Evolutionary conservation across 768 basidiomycete genomes (phyloP), one percentile per base, ranked within the genome.

Genomic region (Calocybe indica): DNA sequence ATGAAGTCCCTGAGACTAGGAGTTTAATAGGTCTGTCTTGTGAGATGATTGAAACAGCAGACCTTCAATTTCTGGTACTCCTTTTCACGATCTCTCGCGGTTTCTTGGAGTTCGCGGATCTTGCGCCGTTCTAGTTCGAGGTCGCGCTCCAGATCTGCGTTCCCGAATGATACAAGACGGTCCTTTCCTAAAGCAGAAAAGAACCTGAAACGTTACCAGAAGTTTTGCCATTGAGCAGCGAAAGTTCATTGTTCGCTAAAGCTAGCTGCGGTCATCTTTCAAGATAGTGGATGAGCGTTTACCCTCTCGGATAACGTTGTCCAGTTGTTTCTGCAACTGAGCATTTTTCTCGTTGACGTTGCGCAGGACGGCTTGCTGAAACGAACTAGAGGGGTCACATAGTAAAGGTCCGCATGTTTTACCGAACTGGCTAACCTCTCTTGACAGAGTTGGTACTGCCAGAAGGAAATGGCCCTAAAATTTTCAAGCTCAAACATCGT

Each of bases 31-130:
- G 36, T 22, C 6, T 31, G 45, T 34, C 29, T n/a, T 39, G 7
- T 29, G 40, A 34, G 38, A 44, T 7, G 44, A 45, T 29, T 45
- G 39, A 28, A 6, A 33, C 31, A 46, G 29, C 44, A 30, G 29
- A 80, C 90, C 74, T 92, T 92, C 36, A 92, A 76, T 59, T 88
- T 91, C 47, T 87, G 85, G 58, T 92, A 92, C 57, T 92, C 91
- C 57, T 85, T 90, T 52, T 92, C 90, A 55, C 82, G 75, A 57
- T 91, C 88, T 55, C 81, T 76, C 2, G 83, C 73, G 1, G 77
- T 67, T 34, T 92, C 88, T 56, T 89, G 86, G 28, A 88, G 61
- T 15, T 90, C 88, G 6, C 81, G 74, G 31, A 78, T 74, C 58
- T 83, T 90, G 14, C 87, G 75, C 30, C 85, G 76, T 62, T 92